Evolutionary conservation across 306 rosid species (phyloP).

Genomic region (Lathyrus oleraceus): DNA sequence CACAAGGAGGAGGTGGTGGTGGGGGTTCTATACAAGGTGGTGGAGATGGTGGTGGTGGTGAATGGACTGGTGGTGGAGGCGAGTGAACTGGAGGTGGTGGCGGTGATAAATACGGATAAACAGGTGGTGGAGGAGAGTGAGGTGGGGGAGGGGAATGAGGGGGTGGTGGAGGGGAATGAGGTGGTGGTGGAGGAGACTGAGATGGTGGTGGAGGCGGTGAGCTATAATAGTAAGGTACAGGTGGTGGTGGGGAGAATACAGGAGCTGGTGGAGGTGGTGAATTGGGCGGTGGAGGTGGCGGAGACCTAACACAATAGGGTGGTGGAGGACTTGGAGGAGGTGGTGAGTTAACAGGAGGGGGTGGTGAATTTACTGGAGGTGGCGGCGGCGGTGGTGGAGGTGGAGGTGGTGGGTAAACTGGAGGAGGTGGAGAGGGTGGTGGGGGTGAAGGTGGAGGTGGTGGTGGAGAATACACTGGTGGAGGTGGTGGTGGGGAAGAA

Average conservation of each 20-base stretch:
- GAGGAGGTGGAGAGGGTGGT: background rate
- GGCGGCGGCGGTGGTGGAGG: conserved; percentile 34
- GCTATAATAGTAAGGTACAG: conserved; percentile 39
- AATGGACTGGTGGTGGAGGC: conserved; percentile 58
- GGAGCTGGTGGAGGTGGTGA: conserved; percentile 49
- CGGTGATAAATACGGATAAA: conserved; percentile 55
- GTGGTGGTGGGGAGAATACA: conserved; percentile 53
- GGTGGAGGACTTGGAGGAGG: conserved; percentile 43
- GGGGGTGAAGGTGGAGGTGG: conserved; percentile 36
- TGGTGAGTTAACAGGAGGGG: conserved; percentile 28
- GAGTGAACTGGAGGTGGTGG: conserved; percentile 73
- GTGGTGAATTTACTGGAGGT: background rate
- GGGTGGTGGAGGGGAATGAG: conserved; percentile 56
- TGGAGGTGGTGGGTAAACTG: background rate
- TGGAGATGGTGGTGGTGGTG: conserved; percentile 62
- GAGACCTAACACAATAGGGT: conserved; percentile 39
- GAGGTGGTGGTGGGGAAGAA: background rate
- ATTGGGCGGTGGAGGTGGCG: conserved; percentile 31
- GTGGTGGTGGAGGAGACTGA: conserved; percentile 37
- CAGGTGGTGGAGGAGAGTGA: conserved; percentile 65
- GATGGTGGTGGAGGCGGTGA: conserved; percentile 46
- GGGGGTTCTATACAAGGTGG: conserved; percentile 69
- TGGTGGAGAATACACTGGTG: conserved; percentile 21
- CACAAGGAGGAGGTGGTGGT: conserved; percentile 63
- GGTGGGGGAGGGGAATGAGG: conserved; percentile 55